Percentiles rank a stretch among this genome's conserved stretches.
These are phyloP conservation scores for Flaveria linearis DNA, from an alignment of 129 eudicot species.

Conservation along the genomic window DNA sequence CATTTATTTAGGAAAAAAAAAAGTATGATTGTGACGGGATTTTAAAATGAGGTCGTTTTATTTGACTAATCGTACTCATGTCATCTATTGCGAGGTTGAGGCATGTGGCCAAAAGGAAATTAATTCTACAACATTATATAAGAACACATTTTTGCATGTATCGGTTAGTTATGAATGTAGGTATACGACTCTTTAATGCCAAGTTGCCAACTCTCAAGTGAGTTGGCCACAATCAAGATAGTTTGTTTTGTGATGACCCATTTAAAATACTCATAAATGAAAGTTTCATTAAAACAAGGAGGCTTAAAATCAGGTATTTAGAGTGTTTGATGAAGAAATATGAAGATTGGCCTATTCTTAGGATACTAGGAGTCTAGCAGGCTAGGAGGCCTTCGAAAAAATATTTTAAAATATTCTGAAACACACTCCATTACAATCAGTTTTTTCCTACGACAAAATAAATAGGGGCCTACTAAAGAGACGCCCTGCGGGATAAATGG, in stretches of 20 bases:
- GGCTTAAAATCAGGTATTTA: too few relatives aligned
- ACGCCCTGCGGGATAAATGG: too few relatives aligned
- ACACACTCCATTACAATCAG: too few relatives aligned
- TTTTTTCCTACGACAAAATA: too few relatives aligned
- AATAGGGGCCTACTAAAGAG: too few relatives aligned
- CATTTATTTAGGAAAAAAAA: not conserved
- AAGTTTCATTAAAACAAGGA: too few relatives aligned
- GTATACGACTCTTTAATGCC: not conserved
- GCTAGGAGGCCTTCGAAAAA: too few relatives aligned
- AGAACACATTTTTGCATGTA: not conserved
- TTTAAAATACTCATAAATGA: too few relatives aligned
- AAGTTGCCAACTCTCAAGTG: not conserved
- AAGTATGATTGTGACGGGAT: not conserved
- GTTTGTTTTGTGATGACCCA: not conserved
- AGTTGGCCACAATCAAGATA: not conserved
- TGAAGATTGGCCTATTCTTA: too few relatives aligned
- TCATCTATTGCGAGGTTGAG: not conserved
- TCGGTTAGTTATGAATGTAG: not conserved
- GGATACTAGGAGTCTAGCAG: too few relatives aligned
- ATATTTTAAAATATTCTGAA: too few relatives aligned
- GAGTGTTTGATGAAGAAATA: too few relatives aligned
- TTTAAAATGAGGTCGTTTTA: not conserved
- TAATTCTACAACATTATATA: not conserved
- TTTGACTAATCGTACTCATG: constrained; percentile 7
- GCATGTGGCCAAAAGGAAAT: constrained; percentile 1